Evolutionary conservation across 805 yeast genomes (phyloP).

Genomic region (Brettanomyces naardenensis): DNA sequence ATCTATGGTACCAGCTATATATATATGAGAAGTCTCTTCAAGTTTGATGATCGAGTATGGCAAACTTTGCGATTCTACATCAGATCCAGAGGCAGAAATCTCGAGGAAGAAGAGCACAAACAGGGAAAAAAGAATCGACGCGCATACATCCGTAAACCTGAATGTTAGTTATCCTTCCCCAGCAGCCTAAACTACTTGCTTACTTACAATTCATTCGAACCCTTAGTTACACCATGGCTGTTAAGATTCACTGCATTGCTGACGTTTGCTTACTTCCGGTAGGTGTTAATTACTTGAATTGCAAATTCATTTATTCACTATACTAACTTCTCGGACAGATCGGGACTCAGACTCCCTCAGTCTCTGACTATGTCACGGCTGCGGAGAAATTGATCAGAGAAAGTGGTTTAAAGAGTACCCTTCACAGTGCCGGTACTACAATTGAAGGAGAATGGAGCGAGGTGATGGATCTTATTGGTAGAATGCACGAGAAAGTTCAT

Average conservation of each 20-base stretch:
- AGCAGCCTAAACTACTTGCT: no score
- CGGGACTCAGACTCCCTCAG: constrained; percentile 73
- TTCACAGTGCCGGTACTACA: constrained; percentile 92
- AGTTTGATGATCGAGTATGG: background rate
- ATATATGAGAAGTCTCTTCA: no score
- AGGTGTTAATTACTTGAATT: no score
- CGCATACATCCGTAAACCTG: no score
- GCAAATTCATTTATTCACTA: constrained; percentile 2
- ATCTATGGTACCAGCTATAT: no score
- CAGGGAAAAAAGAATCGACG: no score
- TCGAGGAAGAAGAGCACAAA: no score
- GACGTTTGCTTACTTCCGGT: constrained; percentile 83
- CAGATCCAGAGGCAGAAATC: background rate
- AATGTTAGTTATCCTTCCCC: no score
- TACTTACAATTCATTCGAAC: no score
- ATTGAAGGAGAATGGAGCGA: constrained; percentile 86
- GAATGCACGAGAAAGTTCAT: constrained; percentile 67
- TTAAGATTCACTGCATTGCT: constrained; percentile 61
- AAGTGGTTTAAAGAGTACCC: constrained; percentile 55
- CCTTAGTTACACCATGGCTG: no score
- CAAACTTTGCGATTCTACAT: background rate
- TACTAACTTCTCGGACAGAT: constrained; percentile 35
- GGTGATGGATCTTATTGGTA: constrained; percentile 73
- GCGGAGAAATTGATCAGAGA: constrained; percentile 57
- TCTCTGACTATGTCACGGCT: constrained; percentile 70